Base-by-base conservation (phyloP, 2,329 filamentous ascomycete genomes). In the Penicillium sp. region DNA sequence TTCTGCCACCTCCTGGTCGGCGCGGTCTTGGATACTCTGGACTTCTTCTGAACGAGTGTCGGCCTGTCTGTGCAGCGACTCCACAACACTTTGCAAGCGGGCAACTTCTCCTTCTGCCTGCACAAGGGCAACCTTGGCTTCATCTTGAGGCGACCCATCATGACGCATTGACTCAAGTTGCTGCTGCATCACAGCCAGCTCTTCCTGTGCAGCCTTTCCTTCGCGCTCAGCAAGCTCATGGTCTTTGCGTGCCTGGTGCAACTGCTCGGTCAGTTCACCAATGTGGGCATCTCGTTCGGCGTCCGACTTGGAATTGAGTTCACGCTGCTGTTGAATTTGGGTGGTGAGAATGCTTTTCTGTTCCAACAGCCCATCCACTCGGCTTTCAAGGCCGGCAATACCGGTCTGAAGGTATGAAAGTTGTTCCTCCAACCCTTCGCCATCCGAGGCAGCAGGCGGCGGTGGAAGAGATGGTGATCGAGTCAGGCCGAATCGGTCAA, bases 251-350 rank as follows among this genome's bases (percentile, higher is more conserved):
- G 81, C 79, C 44, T 81, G 75, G 13, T 77, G 72, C 49, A 72
- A 47, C 48, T 74, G 62, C 39, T 67, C 65, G 6, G 62, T 64
- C 35, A 74, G 49, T 22, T 71, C 64, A 17, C 60, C 60, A 26
- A 72, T 67, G 41, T 70, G 66, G 12, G 65, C 64, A 49, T 74
- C 70, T 32, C 73, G 70, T 49, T 75, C 64, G 10, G 70, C 72
- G 51, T 94, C 87, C 1, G 86, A 88, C 57, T 89, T 89, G 68
- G 75, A 88, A 66, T 94, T 94, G 40, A 95, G 75, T 57, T 94
- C 87, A 41, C 89, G 84, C 65, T 96, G 90, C 60, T 96, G 89
- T 67, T 94, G 90, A 55, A 95, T 90, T 61, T 96, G 89, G 29
- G 88, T 80, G 55, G 90, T 84, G 6, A 96, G 74, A 14, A 95